These are phyloP conservation scores for Solanum neorickii DNA, from an alignment of 257 asterid genomes.

Conservation along the genomic window DNA sequence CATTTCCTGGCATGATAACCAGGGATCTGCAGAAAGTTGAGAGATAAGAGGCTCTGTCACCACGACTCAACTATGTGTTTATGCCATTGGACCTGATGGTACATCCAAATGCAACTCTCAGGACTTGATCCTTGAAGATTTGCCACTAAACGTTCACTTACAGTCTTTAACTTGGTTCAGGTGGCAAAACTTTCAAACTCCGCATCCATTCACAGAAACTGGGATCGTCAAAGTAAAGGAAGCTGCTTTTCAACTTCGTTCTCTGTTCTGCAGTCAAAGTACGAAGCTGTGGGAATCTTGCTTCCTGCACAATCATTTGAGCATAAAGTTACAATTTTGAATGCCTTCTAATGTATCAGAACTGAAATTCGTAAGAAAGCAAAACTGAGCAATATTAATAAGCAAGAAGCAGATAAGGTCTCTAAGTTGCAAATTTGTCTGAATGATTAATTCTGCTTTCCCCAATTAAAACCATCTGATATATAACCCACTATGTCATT, in stretches of 20 bases:
- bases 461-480: not conserved
- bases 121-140: not conserved
- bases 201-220: slow-evolving; percentile 99
- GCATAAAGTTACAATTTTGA: not conserved
- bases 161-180: slow-evolving; percentile 50
- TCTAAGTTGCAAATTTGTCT: not conserved
- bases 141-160: not conserved
- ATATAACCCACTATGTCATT: not conserved
- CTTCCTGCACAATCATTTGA: slow-evolving; percentile 49
- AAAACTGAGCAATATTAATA: not conserved
- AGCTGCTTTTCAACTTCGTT: slow-evolving; percentile 74
- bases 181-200: slow-evolving; percentile 65
- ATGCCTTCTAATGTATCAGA: not conserved
- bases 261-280: slow-evolving; percentile 70
- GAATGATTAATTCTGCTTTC: not conserved
- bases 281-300: slow-evolving; percentile 89
- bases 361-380: not conserved
- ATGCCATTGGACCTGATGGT: not conserved
- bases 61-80: not conserved
- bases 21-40: not conserved
- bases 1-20: not conserved
- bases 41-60: not conserved
- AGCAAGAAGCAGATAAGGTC: not conserved
- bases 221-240: slow-evolving; percentile 85
- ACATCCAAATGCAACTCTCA: not conserved